Evolutionary conservation across 129 eudicot genomes (phyloP), one percentile per base, ranked within the genome.

Genomic region (Heracleum sosnowskyi): DNA sequence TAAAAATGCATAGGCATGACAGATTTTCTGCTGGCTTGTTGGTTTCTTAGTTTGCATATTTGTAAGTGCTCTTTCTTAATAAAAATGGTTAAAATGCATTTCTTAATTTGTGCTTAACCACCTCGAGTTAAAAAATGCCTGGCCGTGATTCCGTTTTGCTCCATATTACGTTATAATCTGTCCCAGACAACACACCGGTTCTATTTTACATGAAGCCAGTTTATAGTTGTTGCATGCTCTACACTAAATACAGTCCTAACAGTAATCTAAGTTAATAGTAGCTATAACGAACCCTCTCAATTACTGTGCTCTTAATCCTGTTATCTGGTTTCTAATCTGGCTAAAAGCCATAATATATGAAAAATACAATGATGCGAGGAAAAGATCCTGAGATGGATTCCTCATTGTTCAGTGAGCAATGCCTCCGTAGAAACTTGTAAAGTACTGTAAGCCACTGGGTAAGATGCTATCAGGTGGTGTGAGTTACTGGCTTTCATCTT

Each of bases 301-400:
- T 75, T 84, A 47, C 60, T 41, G 24, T 42, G 68, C 42, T 66
- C 22, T 31, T 71, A 74, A 80, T n/a, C n/a, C 69, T 78, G n/a
- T 75, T 46, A 66, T 81, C 51, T 81, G 83, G 72, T 82, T 82
- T 60, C 91, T 89, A 85, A 83, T 81, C 79, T 79, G 69, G 81
- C 91, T 84, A 83, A 72, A 79, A 75, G 68, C 47, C 47, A 44
- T 44, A 44, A 44, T 44, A 44, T 44, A 15, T 33, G 24, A n/a
- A 33, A 13, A 31, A 66, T 31, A 66, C 40, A 66, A 15, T 33
- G 39, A 66, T 28, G n/a, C n/a, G 36, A 66, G 15, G 72, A 24
- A 2, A 31, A 5, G 72, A 37, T 22, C 72, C 34, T 66, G 72
- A 66, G 72, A 66, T 66, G 39, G 31, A 1, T 39, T 44, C 81